Evolutionary conservation across 805 yeast genomes (phyloP).

Genomic region (Candida andamanensis): DNA sequence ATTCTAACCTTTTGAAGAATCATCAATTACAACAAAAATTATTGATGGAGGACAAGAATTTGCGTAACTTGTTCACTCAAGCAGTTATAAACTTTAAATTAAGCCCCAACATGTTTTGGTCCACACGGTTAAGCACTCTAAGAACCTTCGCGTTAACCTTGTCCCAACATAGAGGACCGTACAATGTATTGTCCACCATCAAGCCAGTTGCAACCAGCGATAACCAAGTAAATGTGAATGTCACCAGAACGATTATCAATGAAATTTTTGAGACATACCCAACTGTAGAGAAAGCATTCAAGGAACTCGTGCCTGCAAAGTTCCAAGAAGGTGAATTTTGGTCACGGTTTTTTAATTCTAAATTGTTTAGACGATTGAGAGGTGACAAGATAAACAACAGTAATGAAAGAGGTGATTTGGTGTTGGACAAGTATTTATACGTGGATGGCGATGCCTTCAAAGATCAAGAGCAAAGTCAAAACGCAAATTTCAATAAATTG

Average conservation of each 20-base stretch:
- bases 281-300: slow-evolving; percentile 80
- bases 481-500: slow-evolving; percentile 47
- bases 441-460: slow-evolving; percentile 18
- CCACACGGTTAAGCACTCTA: slow-evolving; percentile 68
- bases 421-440: slow-evolving; percentile 75
- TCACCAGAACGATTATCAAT: slow-evolving; percentile 83
- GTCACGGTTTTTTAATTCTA: slow-evolving; percentile 92
- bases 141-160: slow-evolving; percentile 82
- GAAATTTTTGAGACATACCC: slow-evolving; percentile 93
- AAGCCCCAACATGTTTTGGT: slow-evolving; percentile 84
- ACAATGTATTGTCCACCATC: slow-evolving; percentile 88
- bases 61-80: slow-evolving; percentile 77
- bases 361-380: slow-evolving; percentile 76
- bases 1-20: slow-evolving; percentile 57
- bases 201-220: slow-evolving; percentile 91
- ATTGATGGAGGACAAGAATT: slow-evolving; percentile 58
- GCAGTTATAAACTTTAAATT: slow-evolving; percentile 77
- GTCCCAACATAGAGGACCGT: slow-evolving; percentile 86
- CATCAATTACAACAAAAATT: slow-evolving; percentile 74
- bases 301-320: slow-evolving; percentile 79
- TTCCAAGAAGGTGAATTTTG: slow-evolving; percentile 89
- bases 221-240: slow-evolving; percentile 87
- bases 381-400: slow-evolving; percentile 75
- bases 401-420: slow-evolving; percentile 76
- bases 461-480: slow-evolving; percentile 5